phyloP scores from a whole-genome alignment of 2,329 filamentous ascomycete species.

The Neospermospora avenae region DNA sequence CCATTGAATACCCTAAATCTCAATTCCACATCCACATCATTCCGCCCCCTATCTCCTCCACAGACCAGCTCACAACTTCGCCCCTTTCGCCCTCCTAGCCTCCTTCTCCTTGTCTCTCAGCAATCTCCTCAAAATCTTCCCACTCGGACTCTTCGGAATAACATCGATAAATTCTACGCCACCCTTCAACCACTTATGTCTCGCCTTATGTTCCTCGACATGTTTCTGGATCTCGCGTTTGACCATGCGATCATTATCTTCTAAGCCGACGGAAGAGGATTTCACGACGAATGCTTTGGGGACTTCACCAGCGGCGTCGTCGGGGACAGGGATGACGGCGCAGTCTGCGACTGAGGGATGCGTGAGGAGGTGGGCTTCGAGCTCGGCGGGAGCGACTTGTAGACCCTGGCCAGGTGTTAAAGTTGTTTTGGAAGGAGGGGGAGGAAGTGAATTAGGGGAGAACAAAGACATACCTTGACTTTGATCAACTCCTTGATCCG shows the following conservation, averaged over 20 bases:
- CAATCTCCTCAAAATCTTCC: conserved; percentile 68
- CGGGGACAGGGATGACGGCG: conserved; percentile 71
- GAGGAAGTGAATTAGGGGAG: too few species aligned
- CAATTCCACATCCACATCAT: too few species aligned
- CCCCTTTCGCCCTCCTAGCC: conserved; percentile 57
- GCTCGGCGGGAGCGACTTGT: conserved; percentile 80
- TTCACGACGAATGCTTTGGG: conserved; percentile 67
- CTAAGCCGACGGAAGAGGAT: conserved; percentile 41
- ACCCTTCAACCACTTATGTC: conserved; percentile 65
- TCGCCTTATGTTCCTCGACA: conserved; percentile 63
- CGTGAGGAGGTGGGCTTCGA: conserved; percentile 74
- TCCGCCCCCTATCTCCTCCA: not conserved
- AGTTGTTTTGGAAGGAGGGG: too few species aligned
- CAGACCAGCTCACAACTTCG: conserved; percentile 56
- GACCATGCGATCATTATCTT: conserved; percentile 52
- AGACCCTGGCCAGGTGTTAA: conserved; percentile 47
- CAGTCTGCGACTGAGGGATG: conserved; percentile 75
- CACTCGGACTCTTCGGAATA: conserved; percentile 71
- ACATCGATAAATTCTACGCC: conserved; percentile 61
- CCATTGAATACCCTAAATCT: too few species aligned
- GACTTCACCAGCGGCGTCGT: conserved; percentile 59
- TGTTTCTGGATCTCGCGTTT: conserved; percentile 52
- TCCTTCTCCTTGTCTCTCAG: conserved; percentile 74
- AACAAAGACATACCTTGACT: conserved; percentile 66
- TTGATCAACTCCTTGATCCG: conserved; percentile 78